Evolutionary conservation across 805 yeast species (phyloP).

Genomic region (Candida tallmaniae): DNA sequence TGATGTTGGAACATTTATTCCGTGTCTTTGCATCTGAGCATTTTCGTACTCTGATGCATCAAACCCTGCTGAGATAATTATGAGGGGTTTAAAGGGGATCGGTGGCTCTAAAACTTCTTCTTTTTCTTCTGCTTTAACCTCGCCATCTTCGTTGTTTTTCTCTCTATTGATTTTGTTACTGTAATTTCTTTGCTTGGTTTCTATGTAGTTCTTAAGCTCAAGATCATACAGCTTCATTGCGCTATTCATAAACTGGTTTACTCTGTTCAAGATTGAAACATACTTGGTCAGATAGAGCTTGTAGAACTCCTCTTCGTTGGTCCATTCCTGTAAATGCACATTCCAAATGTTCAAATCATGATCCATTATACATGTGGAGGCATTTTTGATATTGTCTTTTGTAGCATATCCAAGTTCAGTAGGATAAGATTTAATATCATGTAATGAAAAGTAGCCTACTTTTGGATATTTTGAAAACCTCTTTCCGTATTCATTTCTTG

Average conservation of each 20-base stretch:
- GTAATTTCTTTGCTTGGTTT: constrained; percentile 12
- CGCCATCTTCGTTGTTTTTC: too few species aligned
- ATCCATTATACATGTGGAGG: constrained; percentile 72
- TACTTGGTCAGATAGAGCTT: constrained; percentile 57
- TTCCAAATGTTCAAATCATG: constrained; percentile 83
- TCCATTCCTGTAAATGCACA: constrained; percentile 68
- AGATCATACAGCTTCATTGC: constrained; percentile 43
- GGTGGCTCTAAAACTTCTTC: constrained; percentile 20
- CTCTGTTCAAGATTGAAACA: constrained; percentile 57
- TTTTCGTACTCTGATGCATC: constrained; percentile 84
- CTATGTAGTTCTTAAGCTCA: constrained; percentile 24
- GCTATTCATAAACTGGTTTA: constrained; percentile 55
- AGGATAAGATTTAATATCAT: constrained; percentile 83
- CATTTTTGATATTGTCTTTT: constrained; percentile 64
- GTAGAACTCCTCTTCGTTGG: constrained; percentile 60
- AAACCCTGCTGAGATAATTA: constrained; percentile 81
- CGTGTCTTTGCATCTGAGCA: constrained; percentile 81
- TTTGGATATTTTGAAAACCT: constrained; percentile 46
- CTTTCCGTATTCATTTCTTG: constrained; percentile 47
- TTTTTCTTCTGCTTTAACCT: constrained; percentile 25
- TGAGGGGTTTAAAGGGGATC: constrained; percentile 41
- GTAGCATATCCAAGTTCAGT: constrained; percentile 77
- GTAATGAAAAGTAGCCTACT: constrained; percentile 79
- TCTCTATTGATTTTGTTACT: constrained; percentile 13
- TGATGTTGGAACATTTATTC: constrained; percentile 75